Conservation (phyloP, 345 rosid genomes). For the Ceriops decandra region DNA sequence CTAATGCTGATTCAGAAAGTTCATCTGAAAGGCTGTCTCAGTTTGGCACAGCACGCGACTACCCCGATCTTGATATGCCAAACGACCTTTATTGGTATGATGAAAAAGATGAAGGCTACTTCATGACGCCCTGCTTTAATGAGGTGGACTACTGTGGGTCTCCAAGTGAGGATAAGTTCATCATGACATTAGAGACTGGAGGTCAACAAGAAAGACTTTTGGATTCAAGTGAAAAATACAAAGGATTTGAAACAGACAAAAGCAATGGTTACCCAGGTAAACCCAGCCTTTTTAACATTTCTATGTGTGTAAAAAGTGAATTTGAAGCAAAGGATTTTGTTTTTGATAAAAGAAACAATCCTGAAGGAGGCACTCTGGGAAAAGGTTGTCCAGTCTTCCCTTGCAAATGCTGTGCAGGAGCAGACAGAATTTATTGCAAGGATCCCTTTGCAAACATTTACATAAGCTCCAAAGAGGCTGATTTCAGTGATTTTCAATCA, state of each 20-base stretch:
- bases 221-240: slow-evolving; percentile 32
- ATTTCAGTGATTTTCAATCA: slow-evolving; percentile 18
- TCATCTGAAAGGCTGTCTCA: slow-evolving; percentile 74
- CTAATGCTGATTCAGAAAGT: slow-evolving; percentile 47
- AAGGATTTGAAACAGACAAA: slow-evolving; percentile 41
- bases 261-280: slow-evolving; percentile 51
- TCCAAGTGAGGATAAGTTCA: slow-evolving; percentile 77
- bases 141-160: slow-evolving; percentile 53
- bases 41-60: slow-evolving; percentile 83
- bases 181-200: slow-evolving; percentile 42
- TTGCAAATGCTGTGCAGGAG: slow-evolving; percentile 24
- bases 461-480: slow-evolving; percentile 25
- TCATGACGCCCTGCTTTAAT: slow-evolving; percentile 62
- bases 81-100: slow-evolving; percentile 54
- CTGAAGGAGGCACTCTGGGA: slow-evolving; percentile 15
- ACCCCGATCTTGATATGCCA: slow-evolving; percentile 60
- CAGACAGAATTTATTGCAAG: slow-evolving; percentile 13
- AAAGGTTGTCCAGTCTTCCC: slow-evolving; percentile 18
- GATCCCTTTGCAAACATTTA: slow-evolving; percentile 15
- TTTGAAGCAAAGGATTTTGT: slow-evolving; percentile 21
- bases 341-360: slow-evolving; percentile 22
- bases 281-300: slow-evolving; percentile 36
- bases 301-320: slow-evolving; percentile 19
- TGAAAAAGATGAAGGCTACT: slow-evolving; percentile 60
- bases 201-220: slow-evolving; percentile 35